A percentile compares a stretch with the other conserved stretches of the same genome.
Evolutionary conservation across 768 basidiomycete species (phyloP).

Genomic region (Lactarius trivialis): DNA sequence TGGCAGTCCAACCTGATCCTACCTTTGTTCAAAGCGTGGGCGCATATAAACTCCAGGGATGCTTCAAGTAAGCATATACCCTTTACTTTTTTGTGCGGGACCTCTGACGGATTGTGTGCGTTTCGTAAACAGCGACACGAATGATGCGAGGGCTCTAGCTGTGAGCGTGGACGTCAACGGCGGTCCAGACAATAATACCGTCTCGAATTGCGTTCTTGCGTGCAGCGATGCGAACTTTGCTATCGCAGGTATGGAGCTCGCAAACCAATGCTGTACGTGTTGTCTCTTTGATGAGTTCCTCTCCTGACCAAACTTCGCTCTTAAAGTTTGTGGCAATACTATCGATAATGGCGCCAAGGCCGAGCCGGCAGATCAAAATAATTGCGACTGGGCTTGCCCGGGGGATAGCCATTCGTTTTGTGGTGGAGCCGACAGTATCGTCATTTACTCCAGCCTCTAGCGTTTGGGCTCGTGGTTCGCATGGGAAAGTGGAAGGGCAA

Average conservation of each 20-base stretch:
- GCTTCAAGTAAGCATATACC: too few relatives aligned
- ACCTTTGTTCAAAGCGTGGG: too few relatives aligned
- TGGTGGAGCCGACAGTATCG: slow-evolving; percentile 45
- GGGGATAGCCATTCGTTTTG: slow-evolving; percentile 62
- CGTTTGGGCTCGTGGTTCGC: too few relatives aligned
- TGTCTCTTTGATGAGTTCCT: not conserved
- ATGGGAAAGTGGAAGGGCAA: too few relatives aligned
- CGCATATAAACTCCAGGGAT: too few relatives aligned
- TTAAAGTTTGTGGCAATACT: slow-evolving; percentile 42
- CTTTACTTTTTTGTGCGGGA: slow-evolving; percentile 1
- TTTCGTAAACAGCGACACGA: slow-evolving; percentile 29
- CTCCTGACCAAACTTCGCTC: not conserved
- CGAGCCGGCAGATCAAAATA: slow-evolving; percentile 38
- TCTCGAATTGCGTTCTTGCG: slow-evolving; percentile 51
- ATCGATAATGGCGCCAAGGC: slow-evolving; percentile 44
- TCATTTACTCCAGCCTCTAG: too few relatives aligned
- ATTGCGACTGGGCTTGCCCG: slow-evolving; percentile 60
- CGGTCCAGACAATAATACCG: slow-evolving; percentile 40
- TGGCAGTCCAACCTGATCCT: not conserved
- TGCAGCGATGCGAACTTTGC: slow-evolving; percentile 49
- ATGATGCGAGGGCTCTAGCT: slow-evolving; percentile 31
- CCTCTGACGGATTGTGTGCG: slow-evolving; percentile 2
- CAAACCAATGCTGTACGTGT: slow-evolving; percentile 46
- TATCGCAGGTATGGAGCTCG: slow-evolving; percentile 36
- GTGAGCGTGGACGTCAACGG: too few relatives aligned